Base-by-base conservation (phyloP, 192 early-diverging fungal genomes). In the Haplosporangium gracile region DNA sequence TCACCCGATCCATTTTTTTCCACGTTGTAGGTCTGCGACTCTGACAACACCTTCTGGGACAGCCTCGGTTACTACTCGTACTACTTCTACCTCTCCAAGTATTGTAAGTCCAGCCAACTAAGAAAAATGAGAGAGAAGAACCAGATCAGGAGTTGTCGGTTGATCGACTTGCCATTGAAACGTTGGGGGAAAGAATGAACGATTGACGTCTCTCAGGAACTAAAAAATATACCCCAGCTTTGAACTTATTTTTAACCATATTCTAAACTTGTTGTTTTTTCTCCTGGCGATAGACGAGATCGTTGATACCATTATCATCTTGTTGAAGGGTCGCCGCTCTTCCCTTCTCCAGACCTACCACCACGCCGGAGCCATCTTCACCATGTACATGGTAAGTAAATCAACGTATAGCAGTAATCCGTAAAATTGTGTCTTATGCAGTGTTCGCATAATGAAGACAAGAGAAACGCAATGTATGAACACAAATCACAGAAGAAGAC, bases 1-100 rank as follows among this genome's bases (percentile, higher is more conserved):
- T 65, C 2, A 65, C 60, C 5, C 11, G 26, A 34, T 34, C 26
- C 60, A 29, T 29, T 65, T 65, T 29, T 65, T 32, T 65, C 26
- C 60, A 15, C 53, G 13, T 26, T 53, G 42, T 69, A 90, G 87
- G 72, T 91, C 18, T 93, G 92, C 75, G 92, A 95, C 47, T 68
- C 81, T 5, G 88, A 91, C 57, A 88, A 85, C 5, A 82, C 78
- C 4, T 79, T 94, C 68, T 93, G 92, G 92, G 91, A 90, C 77
- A 81, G 83, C 76, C 90, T 95, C 80, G 92, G 89, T 77, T 93
- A 93, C 88, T 94, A 92, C 86, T 90, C 92, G 60, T 96, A 93
- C 76, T 87, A 94, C 83, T 96, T 96, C 76, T 96, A 96, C 88
- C 90, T 96, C 51, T 93, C 92, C 89, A 96, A 96, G 88, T 96